These are phyloP conservation scores for Agaricales sp. DNA, from an alignment of 1,284 basidiomycete genomes.

Conservation along the genomic window DNA sequence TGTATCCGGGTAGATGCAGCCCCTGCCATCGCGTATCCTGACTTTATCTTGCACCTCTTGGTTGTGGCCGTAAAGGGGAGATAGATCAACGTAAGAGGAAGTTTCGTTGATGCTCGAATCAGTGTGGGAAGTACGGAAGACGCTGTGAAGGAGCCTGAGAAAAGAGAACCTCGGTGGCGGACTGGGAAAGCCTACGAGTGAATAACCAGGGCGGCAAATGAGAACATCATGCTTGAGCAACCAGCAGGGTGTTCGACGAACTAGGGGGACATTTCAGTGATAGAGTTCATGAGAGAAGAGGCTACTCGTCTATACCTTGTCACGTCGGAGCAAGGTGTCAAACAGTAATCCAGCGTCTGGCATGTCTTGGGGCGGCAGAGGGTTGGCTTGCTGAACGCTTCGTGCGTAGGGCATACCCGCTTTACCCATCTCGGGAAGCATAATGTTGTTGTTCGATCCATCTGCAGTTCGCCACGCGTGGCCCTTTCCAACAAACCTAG, in stretches of 20 bases:
- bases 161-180: slow-evolving; percentile 4
- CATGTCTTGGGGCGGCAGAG: slow-evolving; percentile 53
- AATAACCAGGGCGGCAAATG: slow-evolving; percentile 75
- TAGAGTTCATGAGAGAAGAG: background rate
- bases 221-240: slow-evolving; percentile 69
- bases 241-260: slow-evolving; percentile 72
- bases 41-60: slow-evolving; percentile 53
- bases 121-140: slow-evolving; percentile 64
- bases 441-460: slow-evolving; percentile 66
- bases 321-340: slow-evolving; percentile 38
- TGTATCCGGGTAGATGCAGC: slow-evolving; percentile 55
- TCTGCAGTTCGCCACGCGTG: slow-evolving; percentile 64
- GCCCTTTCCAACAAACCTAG: slow-evolving; percentile 40
- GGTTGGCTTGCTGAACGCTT: slow-evolving; percentile 63
- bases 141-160: slow-evolving; percentile 23
- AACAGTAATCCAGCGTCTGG: slow-evolving; percentile 75
- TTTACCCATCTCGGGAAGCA: slow-evolving; percentile 62
- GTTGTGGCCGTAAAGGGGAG: slow-evolving; percentile 68
- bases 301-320: slow-evolving; percentile 16
- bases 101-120: slow-evolving; percentile 72
- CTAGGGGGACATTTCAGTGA: slow-evolving; percentile 25
- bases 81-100: slow-evolving; percentile 80
- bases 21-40: slow-evolving; percentile 53
- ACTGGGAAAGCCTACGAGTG: slow-evolving; percentile 38
- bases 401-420: slow-evolving; percentile 68